Evolutionary conservation across 257 asterid genomes (phyloP).

Genomic region (Verbascum thapsus): DNA sequence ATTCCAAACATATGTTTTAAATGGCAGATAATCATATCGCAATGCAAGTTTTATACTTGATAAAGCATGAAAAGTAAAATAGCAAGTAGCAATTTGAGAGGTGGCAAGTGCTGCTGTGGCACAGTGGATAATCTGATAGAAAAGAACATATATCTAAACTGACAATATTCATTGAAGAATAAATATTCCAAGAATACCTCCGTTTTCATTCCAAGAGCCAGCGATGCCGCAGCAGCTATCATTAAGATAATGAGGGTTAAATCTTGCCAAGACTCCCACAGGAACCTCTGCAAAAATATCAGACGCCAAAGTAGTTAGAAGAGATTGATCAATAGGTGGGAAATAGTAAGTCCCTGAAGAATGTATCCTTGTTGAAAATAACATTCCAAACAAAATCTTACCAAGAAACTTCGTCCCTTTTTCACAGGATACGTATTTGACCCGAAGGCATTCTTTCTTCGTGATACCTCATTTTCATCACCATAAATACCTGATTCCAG

Average conservation of each 20-base stretch:
- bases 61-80: not conserved
- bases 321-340: constrained; percentile 20
- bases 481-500: constrained; percentile 64
- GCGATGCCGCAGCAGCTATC: constrained; percentile 77
- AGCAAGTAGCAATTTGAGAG: not conserved
- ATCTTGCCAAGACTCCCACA: constrained; percentile 99
- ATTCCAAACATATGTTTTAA: not conserved
- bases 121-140: not conserved
- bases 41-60: not conserved
- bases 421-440: constrained; percentile 89
- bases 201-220: constrained; percentile 87
- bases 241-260: constrained; percentile 85
- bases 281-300: constrained; percentile 82
- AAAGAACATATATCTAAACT: not conserved
- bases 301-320: constrained; percentile 16
- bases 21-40: not conserved
- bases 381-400: constrained; percentile 31
- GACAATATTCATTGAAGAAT: not conserved
- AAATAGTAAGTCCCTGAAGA: too few species aligned
- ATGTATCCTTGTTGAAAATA: constrained; percentile 9
- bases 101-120: not conserved
- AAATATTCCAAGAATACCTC: constrained; percentile 49
- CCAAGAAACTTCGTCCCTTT: constrained; percentile 84
- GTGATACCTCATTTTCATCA: constrained; percentile 50
- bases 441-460: constrained; percentile 67